Percentiles rank a stretch among this genome's conserved stretches.
These are phyloP conservation scores for Neurospora sp. DNA, from an alignment of 495 filamentous ascomycete species.

Conservation along the genomic window DNA sequence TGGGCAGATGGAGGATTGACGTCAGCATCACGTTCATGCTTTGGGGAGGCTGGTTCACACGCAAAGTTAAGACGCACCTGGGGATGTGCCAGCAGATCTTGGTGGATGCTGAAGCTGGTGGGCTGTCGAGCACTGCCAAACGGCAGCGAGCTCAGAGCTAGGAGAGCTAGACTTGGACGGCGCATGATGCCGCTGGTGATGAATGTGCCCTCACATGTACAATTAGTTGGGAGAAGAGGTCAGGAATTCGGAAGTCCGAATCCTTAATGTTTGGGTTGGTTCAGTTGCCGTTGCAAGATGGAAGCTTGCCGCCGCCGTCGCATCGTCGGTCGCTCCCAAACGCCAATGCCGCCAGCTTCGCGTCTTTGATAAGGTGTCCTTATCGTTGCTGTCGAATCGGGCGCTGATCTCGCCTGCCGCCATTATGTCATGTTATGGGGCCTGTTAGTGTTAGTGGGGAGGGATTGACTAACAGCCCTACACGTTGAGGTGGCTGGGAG, in stretches of 20 bases:
- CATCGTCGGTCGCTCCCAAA: not conserved
- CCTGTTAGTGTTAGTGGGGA: not conserved
- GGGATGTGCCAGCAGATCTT: conserved; percentile 85
- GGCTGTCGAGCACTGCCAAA: conserved; percentile 34
- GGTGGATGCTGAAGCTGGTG: conserved; percentile 54
- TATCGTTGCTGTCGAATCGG: conserved; percentile 9
- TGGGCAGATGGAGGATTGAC: conserved; percentile 20
- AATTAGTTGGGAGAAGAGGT: not conserved
- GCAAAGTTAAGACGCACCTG: conserved; percentile 49
- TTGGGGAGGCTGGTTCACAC: not conserved
- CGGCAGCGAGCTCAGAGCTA: conserved; percentile 25
- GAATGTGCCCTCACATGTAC: conserved; percentile 23
- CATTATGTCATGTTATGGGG: not conserved
- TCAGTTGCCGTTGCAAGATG: not conserved
- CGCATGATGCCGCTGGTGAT: conserved; percentile 39
- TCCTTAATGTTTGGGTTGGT: not conserved
- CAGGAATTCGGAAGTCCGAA: not conserved
- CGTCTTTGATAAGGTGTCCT: conserved; percentile 18
- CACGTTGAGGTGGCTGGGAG: fast-evolving
- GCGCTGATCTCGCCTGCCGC: not conserved
- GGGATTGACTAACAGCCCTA: not conserved
- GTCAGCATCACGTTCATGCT: not conserved
- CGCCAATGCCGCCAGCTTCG: conserved; percentile 6
- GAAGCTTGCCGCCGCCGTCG: conserved; percentile 1
- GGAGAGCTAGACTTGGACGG: conserved; percentile 30